Percentiles rank a stretch among this genome's conserved stretches.
These are phyloP conservation scores for Avicennia marina DNA, from an alignment of 257 asterid genomes.

Conservation along the genomic window DNA sequence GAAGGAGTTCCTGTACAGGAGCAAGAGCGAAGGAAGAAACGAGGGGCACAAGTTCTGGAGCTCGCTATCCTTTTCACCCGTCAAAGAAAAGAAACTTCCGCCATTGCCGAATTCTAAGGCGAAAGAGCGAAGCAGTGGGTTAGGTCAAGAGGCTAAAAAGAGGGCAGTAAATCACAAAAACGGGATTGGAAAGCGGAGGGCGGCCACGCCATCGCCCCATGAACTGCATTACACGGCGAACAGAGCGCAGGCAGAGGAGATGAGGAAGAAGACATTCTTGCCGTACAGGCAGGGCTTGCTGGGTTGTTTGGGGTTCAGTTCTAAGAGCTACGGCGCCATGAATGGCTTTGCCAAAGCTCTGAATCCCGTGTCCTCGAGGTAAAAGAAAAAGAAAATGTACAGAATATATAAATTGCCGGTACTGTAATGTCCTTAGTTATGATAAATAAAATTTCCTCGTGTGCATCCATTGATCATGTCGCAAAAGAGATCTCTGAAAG, in stretches of 20 bases:
- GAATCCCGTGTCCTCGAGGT: conserved; percentile 68
- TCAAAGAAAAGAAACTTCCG: conserved; percentile 52
- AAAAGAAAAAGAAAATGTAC: not conserved
- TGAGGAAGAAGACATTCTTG: conserved; percentile 74
- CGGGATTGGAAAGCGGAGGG: conserved; percentile 42
- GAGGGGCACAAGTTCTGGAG: conserved; percentile 65
- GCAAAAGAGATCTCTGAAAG: no score
- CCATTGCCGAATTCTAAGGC: conserved; percentile 5
- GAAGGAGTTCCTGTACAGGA: conserved; percentile 76
- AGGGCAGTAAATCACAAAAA: conserved; percentile 23
- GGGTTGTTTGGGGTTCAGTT: conserved; percentile 76
- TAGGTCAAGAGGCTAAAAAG: conserved; percentile 31
- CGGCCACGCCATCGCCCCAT: conserved; percentile 57
- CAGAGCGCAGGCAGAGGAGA: conserved; percentile 81
- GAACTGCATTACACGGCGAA: conserved; percentile 74
- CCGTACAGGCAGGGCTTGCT: conserved; percentile 69
- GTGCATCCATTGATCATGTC: no score
- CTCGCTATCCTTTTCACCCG: conserved; percentile 55
- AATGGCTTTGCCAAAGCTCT: conserved; percentile 71
- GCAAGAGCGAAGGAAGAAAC: conserved; percentile 86
- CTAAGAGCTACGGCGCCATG: conserved; percentile 74
- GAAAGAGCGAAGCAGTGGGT: not conserved
- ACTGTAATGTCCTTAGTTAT: no score
- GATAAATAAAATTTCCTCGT: no score
- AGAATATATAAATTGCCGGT: no score